Conservation (phyloP, 805 yeast genomes). For the Candida xyloterini region DNA sequence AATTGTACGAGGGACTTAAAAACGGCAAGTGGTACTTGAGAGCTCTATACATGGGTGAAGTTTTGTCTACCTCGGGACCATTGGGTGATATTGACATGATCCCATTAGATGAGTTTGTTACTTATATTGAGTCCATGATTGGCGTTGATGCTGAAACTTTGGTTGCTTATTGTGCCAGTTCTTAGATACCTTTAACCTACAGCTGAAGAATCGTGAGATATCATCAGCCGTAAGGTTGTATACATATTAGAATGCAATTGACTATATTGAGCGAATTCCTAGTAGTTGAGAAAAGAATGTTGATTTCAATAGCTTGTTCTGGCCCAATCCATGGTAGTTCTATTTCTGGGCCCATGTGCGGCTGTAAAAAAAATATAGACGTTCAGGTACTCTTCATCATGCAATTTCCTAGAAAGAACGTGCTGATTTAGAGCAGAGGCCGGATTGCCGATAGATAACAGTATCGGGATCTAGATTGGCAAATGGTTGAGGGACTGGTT, state of each 20-base stretch:
- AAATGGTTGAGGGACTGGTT: not conserved
- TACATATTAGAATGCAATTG: conserved; percentile 46
- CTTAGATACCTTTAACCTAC: not conserved
- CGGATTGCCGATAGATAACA: conserved; percentile 28
- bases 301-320: too few species aligned
- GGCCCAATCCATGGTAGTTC: conserved; percentile 44
- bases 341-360: conserved; percentile 36
- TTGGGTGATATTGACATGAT: conserved; percentile 20
- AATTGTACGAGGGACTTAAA: conserved; percentile 32
- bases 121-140: conserved; percentile 19
- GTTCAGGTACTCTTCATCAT: conserved; percentile 47
- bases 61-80: conserved; percentile 19
- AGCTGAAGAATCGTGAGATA: not conserved
- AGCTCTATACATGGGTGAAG: conserved; percentile 36
- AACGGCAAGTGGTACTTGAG: conserved; percentile 31
- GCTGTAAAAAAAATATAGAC: conserved; percentile 33
- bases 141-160: conserved; percentile 17
- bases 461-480: conserved; percentile 15
- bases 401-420: conserved; percentile 38
- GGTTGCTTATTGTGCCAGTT: conserved; percentile 10
- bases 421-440: conserved; percentile 33
- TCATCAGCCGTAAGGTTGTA: conserved; percentile 32
- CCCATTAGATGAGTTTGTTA: conserved; percentile 14
- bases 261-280: too few species aligned
- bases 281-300: too few species aligned